phyloP scores from a whole-genome alignment of 257 asterid species.

The Nicotiana sylvestris region DNA sequence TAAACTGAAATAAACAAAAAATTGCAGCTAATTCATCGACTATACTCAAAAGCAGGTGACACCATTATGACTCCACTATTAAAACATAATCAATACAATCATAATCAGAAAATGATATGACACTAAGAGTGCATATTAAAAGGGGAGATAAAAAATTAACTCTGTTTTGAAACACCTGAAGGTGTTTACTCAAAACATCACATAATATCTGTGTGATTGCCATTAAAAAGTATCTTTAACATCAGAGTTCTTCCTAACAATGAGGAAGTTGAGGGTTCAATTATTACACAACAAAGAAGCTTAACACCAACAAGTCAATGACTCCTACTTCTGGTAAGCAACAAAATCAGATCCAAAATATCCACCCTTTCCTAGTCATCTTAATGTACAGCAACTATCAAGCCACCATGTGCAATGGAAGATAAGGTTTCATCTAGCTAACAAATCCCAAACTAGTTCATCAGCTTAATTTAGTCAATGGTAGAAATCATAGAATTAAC shows the following conservation, averaged over 20 bases:
- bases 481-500: background rate
- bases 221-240: background rate
- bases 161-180: background rate
- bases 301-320: background rate
- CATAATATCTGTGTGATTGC: background rate
- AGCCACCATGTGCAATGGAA: background rate
- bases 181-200: background rate
- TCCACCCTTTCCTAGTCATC: background rate
- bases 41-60: background rate
- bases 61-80: background rate
- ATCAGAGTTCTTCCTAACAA: background rate
- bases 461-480: background rate
- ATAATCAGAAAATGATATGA: background rate
- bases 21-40: background rate
- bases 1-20: slow-evolving; percentile 14
- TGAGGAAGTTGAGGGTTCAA: background rate
- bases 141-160: background rate
- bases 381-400: background rate
- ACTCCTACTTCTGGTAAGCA: background rate
- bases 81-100: background rate
- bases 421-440: background rate
- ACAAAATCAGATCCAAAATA: background rate
- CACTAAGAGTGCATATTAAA: background rate
- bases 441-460: background rate
- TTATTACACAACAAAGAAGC: background rate